These are phyloP conservation scores for Ganoderma lingzhi DNA, from an alignment of 1,284 basidiomycete species.

Conservation along the genomic window DNA sequence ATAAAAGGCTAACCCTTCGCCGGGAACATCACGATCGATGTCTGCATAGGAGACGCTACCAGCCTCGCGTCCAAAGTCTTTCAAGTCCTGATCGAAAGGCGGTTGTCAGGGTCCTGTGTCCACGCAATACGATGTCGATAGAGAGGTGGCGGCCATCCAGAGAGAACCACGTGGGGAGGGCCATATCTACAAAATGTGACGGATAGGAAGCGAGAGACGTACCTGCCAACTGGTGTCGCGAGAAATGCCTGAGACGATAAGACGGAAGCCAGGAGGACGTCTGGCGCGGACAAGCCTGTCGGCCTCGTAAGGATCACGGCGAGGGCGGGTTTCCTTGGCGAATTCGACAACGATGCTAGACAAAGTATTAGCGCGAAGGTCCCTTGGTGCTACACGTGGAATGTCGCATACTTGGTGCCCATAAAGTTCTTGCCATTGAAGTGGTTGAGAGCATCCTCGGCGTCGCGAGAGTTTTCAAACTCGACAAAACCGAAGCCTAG, in stretches of 20 bases:
- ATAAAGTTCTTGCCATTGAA: constrained; percentile 90
- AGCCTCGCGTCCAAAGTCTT: constrained; percentile 94
- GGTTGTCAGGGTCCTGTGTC: constrained; percentile 21
- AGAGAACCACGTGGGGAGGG: background rate
- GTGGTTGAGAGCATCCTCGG: constrained; percentile 88
- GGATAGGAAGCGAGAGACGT: constrained; percentile 39
- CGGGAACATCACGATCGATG: constrained; percentile 85
- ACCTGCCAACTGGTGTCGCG: constrained; percentile 98
- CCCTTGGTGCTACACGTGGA: background rate
- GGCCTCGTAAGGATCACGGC: constrained; percentile 78
- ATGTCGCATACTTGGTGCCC: constrained; percentile 76
- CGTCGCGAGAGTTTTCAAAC: constrained; percentile 90
- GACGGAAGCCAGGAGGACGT: constrained; percentile 82
- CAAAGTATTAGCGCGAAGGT: constrained; percentile 16
- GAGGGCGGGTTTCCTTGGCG: constrained; percentile 87
- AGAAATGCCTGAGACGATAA: constrained; percentile 87
- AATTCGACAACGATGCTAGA: constrained; percentile 89
- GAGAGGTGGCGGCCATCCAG: background rate
- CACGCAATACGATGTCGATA: background rate
- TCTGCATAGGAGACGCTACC: constrained; percentile 93
- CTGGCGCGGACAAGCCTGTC: constrained; percentile 67
- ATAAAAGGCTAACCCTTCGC: constrained; percentile 76
- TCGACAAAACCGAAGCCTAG: constrained; percentile 94
- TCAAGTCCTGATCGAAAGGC: constrained; percentile 78
- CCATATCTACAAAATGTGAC: constrained; percentile 12